Evolutionary conservation across 148 eudicot species (phyloP), one percentile per base, ranked within the genome.

Genomic region (Chenopodium album): DNA sequence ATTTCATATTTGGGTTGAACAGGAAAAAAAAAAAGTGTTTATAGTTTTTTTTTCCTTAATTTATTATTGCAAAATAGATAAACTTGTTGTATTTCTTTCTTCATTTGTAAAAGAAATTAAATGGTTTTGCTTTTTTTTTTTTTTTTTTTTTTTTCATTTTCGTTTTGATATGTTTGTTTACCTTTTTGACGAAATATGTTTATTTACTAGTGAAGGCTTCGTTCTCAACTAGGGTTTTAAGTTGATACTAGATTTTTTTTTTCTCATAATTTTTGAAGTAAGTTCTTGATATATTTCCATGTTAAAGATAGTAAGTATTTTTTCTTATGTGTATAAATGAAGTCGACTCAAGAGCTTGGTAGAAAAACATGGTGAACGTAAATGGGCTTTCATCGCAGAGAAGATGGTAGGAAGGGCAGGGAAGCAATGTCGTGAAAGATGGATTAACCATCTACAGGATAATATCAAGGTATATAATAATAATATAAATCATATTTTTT

Each of bases 341-440:
- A 41, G 98, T 79, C 79, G 52, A 56, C 76, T 95, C 78, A 56
- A 56, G 44, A 68, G 59, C 54, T 86, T 92, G 88, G 98, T 95
- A 80, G 52, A 73, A 16, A 46, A 83, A 77, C 29, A 85, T 82
- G 98, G 97, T 46, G 77, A 46, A 20, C 84, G 77, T 17, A 91
- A 85, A 78, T 93, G 97, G 98, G 81, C 96, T 28, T 72, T 52
- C 68, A 88, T 95, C 22, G 92, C 97, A 11, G 69, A 84, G 62
- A 73, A 84, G 47, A 85, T 95, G 85, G 78, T 37, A 4, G 91
- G 92, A 1, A 88, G 96, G 65, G 89, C 90, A 0, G 98, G 97
- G 54, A 95, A 95, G 68, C 98, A 93, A 82, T 93, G 98, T 69
- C 85, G 97, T 20, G 97, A 95, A 81, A 84, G 97, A 69, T 95